A percentile compares a stretch with the other conserved stretches of the same genome.
phyloP scores from a whole-genome alignment of 768 basidiomycete species.

The Termitomyces sp. region DNA sequence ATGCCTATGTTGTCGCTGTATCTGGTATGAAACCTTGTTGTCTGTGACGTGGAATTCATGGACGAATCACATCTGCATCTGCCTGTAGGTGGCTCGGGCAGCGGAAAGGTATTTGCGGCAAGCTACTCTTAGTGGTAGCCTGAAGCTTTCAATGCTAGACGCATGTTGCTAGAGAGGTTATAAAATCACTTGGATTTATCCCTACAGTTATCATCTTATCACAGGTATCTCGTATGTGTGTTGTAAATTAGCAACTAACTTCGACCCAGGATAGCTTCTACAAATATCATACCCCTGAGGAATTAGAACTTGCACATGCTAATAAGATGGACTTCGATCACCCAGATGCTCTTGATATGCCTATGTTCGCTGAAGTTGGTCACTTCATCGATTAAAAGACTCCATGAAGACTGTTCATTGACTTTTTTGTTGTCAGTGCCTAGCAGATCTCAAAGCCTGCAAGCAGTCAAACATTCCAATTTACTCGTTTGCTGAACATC shows the following conservation, averaged over 20 bases:
- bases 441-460: conserved; percentile 80
- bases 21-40: conserved; percentile 49
- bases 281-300: conserved; percentile 69
- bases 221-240: conserved; percentile 40
- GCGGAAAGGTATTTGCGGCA: conserved; percentile 61
- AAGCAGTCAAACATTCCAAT: conserved; percentile 85
- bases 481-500: conserved; percentile 91
- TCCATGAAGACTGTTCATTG: neutral
- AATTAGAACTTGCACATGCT: conserved; percentile 76
- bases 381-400: neutral
- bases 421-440: conserved; percentile 45
- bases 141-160: conserved; percentile 41
- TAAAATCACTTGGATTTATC: conserved; percentile 74
- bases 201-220: conserved; percentile 89
- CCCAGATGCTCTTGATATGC: conserved; percentile 89
- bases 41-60: neutral
- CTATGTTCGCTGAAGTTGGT: conserved; percentile 71
- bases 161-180: conserved; percentile 79
- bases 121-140: neutral
- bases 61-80: neutral
- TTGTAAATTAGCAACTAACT: neutral
- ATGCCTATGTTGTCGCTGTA: conserved; percentile 82
- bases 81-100: conserved; percentile 69
- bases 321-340: conserved; percentile 86
- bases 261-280: conserved; percentile 88